A percentile compares a stretch with the other conserved stretches of the same genome.
These are phyloP conservation scores for Brassica napus DNA, from an alignment of 345 rosid species.

Conservation along the genomic window DNA sequence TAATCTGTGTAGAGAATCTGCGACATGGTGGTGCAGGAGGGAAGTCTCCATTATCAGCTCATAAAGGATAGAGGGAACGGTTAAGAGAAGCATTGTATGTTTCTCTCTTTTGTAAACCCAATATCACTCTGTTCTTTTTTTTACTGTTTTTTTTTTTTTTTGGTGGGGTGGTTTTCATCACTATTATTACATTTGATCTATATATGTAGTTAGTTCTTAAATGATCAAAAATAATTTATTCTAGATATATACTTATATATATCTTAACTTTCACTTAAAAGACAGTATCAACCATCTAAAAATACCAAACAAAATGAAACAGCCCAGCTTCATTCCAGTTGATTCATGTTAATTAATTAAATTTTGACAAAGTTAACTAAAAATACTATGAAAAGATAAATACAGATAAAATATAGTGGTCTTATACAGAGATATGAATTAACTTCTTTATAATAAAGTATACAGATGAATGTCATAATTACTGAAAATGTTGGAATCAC, in stretches of 20 bases:
- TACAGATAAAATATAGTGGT: background rate
- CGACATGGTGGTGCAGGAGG: constrained; percentile 58
- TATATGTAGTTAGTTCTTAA: constrained; percentile 36
- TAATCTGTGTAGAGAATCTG: constrained; percentile 63
- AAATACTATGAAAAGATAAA: background rate
- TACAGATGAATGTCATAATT: background rate
- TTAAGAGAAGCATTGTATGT: constrained; percentile 43
- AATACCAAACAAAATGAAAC: background rate
- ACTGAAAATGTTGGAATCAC: constrained; percentile 4
- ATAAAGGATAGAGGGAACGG: constrained; percentile 48
- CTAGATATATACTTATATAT: background rate
- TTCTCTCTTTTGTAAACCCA: constrained; percentile 23
- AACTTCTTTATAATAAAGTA: background rate
- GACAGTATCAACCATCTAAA: background rate
- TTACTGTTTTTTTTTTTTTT: background rate
- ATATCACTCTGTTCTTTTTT: background rate
- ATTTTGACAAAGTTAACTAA: background rate
- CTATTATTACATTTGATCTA: constrained; percentile 23
- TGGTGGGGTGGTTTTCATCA: constrained; percentile 11
- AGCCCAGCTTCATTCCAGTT: background rate
- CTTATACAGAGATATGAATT: background rate
- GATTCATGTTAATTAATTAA: too few relatives aligned
- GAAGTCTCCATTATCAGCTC: constrained; percentile 63
- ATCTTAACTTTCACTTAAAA: constrained; percentile 6
- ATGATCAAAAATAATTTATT: constrained; percentile 5